Evolutionary conservation across 2,329 filamentous ascomycete genomes (phyloP).

Genomic region (Calonectria naviculata): DNA sequence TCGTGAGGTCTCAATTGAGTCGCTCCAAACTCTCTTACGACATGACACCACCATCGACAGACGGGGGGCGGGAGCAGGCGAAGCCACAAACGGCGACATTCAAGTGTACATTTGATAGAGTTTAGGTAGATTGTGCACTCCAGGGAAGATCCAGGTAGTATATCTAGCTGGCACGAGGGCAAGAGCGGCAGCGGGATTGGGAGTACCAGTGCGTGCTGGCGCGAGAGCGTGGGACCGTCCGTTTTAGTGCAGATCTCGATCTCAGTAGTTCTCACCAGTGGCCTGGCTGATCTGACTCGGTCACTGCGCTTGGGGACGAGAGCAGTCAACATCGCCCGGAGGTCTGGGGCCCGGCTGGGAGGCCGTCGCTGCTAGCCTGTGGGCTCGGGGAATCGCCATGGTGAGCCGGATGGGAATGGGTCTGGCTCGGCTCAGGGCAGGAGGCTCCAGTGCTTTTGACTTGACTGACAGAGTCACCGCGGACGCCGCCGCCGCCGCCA

Average conservation of each 20-base stretch:
- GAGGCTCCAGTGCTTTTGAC: slow-evolving; percentile 10
- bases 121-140: slow-evolving; percentile 16
- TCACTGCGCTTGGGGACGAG: slow-evolving; percentile 29
- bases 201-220: slow-evolving; percentile 22
- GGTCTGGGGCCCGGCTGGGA: slow-evolving; percentile 33
- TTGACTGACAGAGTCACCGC: slow-evolving; percentile 16
- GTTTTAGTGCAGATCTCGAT: slow-evolving; percentile 44
- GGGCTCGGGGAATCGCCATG: slow-evolving; percentile 26
- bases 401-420: slow-evolving; percentile 18
- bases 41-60: slow-evolving; percentile 36
- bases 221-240: slow-evolving; percentile 31
- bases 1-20: slow-evolving; percentile 24
- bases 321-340: slow-evolving; percentile 23
- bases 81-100: slow-evolving; percentile 27
- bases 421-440: slow-evolving; percentile 17
- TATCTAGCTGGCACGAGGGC: slow-evolving; percentile 24
- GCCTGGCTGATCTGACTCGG: slow-evolving; percentile 41
- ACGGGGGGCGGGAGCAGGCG: slow-evolving; percentile 27
- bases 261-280: slow-evolving; percentile 33
- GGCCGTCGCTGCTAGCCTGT: slow-evolving; percentile 29
- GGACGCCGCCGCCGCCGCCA: slow-evolving; percentile 25
- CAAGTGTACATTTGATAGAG: slow-evolving; percentile 19
- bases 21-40: slow-evolving; percentile 26
- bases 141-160: slow-evolving; percentile 20
- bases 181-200: slow-evolving; percentile 30